Evolutionary conservation across 75 land plant species (phyloP), one percentile per base, ranked within the genome.

Genomic region (Cunninghamia lanceolata): DNA sequence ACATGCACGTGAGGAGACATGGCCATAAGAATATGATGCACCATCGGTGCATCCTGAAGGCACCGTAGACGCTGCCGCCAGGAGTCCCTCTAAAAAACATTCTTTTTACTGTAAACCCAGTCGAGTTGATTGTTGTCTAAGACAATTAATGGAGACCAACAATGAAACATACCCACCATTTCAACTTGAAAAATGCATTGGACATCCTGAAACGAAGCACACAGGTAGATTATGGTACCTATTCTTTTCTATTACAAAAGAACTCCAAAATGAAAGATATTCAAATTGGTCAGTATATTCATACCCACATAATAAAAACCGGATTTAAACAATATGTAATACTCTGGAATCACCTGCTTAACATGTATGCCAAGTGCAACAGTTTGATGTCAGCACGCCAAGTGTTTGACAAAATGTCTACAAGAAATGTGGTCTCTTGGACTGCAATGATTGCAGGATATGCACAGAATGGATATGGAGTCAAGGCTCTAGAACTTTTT

Each of bases 351-450:
- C 87, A 88, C 35, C 84, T 94, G 70, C 28, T 92, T 15, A 86
- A 92, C 73, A 79, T 89, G 84, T 94, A 92, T 88, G 88, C 76
- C 6, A 92, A 94, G 35, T 87, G 89, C 87, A 89, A 90, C 32
- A 70, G 52, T 1, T 4, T 79, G 53, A 25, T 5, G 3, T 52
- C 52, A 74, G 91, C 93, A 28, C 80, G 87, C 32, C 84, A 53
- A 8, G 84, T 94, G 87, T 89, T 94, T 84, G 92, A 89, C 84
- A 91, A 89, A 76, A 90, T 93, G 88, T 89, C 91, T 35, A 82
- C 86, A 3, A 89, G 86, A 82, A 92, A 92, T 91, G 90, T 92
- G 56, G 93, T 89, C 63, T 83, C 96, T 34, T 94, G 96, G 96
- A 94, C 92, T 50, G 82, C 91, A 15, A 83, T 93, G 89, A 88